phyloP scores from a whole-genome alignment of 2,329 filamentous ascomycete genomes.

The Aureobasidium subglaciale region DNA sequence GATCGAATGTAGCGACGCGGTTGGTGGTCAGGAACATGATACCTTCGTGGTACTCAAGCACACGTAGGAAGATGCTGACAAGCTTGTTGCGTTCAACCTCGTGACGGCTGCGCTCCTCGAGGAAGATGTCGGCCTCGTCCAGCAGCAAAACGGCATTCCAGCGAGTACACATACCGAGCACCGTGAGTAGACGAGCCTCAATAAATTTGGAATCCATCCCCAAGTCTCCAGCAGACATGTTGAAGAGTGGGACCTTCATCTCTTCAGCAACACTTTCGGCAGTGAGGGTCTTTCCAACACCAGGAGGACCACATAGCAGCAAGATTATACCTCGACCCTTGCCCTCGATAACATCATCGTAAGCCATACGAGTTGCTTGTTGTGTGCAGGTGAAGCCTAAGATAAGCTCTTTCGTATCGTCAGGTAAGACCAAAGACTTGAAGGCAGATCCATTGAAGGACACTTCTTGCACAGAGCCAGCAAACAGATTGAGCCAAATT shows the following conservation, averaged over 20 bases:
- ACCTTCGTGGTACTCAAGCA: slow-evolving; percentile 34
- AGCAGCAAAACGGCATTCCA: slow-evolving; percentile 49
- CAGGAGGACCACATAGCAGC: slow-evolving; percentile 44
- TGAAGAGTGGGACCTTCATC: slow-evolving; percentile 45
- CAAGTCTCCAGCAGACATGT: slow-evolving; percentile 45
- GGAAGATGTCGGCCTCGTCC: slow-evolving; percentile 42
- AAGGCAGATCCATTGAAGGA: slow-evolving; percentile 41
- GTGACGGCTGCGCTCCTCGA: slow-evolving; percentile 32
- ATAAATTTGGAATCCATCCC: slow-evolving; percentile 37
- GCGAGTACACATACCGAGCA: slow-evolving; percentile 42
- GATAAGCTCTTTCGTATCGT: slow-evolving; percentile 42
- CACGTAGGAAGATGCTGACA: slow-evolving; percentile 35
- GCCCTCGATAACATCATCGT: slow-evolving; percentile 46
- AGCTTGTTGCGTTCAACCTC: slow-evolving; percentile 41
- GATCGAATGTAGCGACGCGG: slow-evolving; percentile 37
- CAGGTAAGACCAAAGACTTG: slow-evolving; percentile 41
- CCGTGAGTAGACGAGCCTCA: slow-evolving; percentile 38
- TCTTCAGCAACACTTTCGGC: slow-evolving; percentile 45
- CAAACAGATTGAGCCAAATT: slow-evolving; percentile 35
- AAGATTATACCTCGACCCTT: slow-evolving; percentile 49
- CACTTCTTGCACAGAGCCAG: slow-evolving; percentile 36
- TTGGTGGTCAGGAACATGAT: slow-evolving; percentile 43
- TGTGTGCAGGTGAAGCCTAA: slow-evolving; percentile 41
- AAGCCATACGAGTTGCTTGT: slow-evolving; percentile 30
- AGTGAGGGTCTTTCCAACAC: slow-evolving; percentile 49